Base-by-base conservation (phyloP, 768 basidiomycete genomes). In the Russula sp. region DNA sequence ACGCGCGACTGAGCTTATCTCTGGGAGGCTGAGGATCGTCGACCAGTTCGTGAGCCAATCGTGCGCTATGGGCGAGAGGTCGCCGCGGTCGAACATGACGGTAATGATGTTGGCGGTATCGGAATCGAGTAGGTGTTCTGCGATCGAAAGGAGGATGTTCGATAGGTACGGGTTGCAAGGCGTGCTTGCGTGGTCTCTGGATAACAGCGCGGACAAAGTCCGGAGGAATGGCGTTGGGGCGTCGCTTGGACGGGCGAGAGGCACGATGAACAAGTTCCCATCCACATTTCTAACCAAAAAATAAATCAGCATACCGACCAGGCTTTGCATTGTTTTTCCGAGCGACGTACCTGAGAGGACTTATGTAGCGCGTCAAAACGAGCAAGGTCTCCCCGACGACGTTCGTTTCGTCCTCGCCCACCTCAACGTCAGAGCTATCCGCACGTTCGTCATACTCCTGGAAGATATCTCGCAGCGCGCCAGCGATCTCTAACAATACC, bases 11-110 rank as follows among this genome's bases (percentile, higher is more conserved):
- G 64, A 65, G 59, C 66, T 70, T 3, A 75, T 63, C 35, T 60
- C 69, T 1, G 77, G 70, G 61, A 83, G 83, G n/a, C 72, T 73
- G 14, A 89, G 70, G 7, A 90, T 73, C 41, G 67, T 77, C 41
- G 76, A 70, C 89, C 89, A 90, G 68, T 86, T 84, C 18, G 73
- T 73, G 32, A 90, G 71, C 89, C 89, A 92, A 6, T 83, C 79
- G 0, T 85, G 82, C 1, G 85, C 83, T 11, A 86, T 86, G 1
- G 89, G 89, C 2, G 83, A 84, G 36, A 90, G 77, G 51, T 83
- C 81, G 65, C 87, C 83, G 59, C 87, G 82, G 48, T 83, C 82
- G 41, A 78, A 74, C 84, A 92, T 87, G 56, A 82, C 73, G 11
- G 69, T 68, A 8, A 88, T 81, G 3, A 90, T 76, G 55, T 79